Percentiles rank a stretch among this genome's conserved stretches.
Evolutionary conservation across 345 rosid genomes (phyloP).

Genomic region (Salix udensis): DNA sequence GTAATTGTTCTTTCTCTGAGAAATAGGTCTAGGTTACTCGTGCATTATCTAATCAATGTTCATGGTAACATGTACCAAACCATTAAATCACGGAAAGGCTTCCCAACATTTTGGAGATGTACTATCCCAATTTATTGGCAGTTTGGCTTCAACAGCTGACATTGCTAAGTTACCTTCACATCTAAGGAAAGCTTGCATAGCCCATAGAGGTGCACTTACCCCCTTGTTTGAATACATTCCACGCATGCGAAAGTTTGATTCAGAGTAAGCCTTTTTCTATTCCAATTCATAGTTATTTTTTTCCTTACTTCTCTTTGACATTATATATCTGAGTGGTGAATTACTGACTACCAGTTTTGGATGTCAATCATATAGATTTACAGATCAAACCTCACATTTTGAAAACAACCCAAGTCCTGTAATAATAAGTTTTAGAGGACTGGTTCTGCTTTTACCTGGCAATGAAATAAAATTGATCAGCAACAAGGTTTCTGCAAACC

Average conservation of each 20-base stretch:
- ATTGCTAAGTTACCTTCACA: slow-evolving; percentile 57
- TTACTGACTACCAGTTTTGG: not conserved
- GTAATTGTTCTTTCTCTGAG: not conserved
- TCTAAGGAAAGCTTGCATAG: slow-evolving; percentile 80
- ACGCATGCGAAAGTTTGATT: slow-evolving; percentile 72
- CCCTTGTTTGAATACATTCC: slow-evolving; percentile 72
- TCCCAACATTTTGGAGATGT: slow-evolving; percentile 91
- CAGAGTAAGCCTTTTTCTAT: slow-evolving; percentile 50
- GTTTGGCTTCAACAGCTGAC: slow-evolving; percentile 62
- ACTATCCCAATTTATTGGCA: slow-evolving; percentile 64
- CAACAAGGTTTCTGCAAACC: not conserved
- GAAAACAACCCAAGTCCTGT: not conserved
- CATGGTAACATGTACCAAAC: slow-evolving; percentile 7
- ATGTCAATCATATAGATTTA: not conserved
- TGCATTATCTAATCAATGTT: slow-evolving; percentile 6
- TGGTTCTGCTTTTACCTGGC: not conserved
- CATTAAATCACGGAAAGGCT: slow-evolving; percentile 49
- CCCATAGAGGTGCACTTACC: slow-evolving; percentile 66
- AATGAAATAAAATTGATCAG: not conserved
- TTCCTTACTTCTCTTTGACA: not conserved
- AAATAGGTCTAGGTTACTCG: not conserved
- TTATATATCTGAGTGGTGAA: not conserved
- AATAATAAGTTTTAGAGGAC: not conserved
- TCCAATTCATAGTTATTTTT: not conserved
- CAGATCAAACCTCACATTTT: not conserved